Conservation (phyloP, 2,329 filamentous ascomycete genomes). For the Penicillium hordei region DNA sequence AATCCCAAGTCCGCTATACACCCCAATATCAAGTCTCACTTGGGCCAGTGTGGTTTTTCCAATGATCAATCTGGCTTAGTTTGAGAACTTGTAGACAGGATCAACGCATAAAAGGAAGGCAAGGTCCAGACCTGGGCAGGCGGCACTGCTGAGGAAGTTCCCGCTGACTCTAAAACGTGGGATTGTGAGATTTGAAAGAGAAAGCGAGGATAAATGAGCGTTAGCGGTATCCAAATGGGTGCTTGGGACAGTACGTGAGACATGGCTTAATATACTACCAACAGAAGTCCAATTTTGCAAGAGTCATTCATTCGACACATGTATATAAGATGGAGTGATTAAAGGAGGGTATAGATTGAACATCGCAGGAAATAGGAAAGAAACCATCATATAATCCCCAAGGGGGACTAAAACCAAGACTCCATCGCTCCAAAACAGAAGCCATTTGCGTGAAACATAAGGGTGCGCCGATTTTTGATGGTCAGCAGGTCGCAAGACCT, state of each 20-base stretch:
- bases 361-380: not conserved
- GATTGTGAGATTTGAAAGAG: not conserved
- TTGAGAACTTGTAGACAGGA: too few relatives aligned
- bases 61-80: too few relatives aligned
- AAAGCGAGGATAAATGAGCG: not conserved
- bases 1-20: too few relatives aligned
- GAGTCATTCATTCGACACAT: not conserved
- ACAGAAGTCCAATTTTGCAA: not conserved
- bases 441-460: not conserved
- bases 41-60: too few relatives aligned
- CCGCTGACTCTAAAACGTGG: not conserved
- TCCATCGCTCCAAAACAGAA: slow-evolving; percentile 9
- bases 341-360: slow-evolving; percentile 16
- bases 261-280: not conserved
- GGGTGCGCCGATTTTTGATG: slow-evolving; percentile 15
- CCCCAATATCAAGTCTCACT: too few relatives aligned
- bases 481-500: not conserved
- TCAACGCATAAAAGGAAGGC: too few relatives aligned
- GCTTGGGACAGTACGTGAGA: not conserved
- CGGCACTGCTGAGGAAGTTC: not conserved
- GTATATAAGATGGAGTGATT: not conserved
- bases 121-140: not conserved
- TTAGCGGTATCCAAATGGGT: not conserved
- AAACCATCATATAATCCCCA: not conserved
- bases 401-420: not conserved